phyloP scores from a whole-genome alignment of 306 rosid genomes.

The Cicer arietinum region DNA sequence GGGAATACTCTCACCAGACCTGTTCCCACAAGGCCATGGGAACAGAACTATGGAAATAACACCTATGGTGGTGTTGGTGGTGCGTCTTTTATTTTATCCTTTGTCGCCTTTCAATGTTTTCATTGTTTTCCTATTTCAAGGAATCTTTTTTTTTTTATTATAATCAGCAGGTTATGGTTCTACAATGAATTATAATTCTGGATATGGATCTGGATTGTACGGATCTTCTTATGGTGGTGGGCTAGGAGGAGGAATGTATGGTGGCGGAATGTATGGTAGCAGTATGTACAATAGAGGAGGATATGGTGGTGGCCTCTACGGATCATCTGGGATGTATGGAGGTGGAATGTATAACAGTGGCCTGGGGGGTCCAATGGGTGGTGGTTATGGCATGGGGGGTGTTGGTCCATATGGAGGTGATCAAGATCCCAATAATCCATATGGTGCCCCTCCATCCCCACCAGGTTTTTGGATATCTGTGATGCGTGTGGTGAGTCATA shows the following conservation, averaged over 20 bases:
- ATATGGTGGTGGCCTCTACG: conserved; percentile 72
- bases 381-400: conserved; percentile 93
- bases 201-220: conserved; percentile 68
- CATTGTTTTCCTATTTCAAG: conserved; percentile 26
- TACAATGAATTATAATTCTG: conserved; percentile 64
- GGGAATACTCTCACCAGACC: conserved; percentile 74
- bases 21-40: conserved; percentile 96
- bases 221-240: conserved; percentile 74
- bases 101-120: not conserved
- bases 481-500: conserved; percentile 79
- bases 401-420: conserved; percentile 91
- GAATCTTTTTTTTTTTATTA: not conserved
- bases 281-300: conserved; percentile 81
- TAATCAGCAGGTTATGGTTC: conserved; percentile 72
- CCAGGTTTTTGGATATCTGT: conserved; percentile 94
- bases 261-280: conserved; percentile 91
- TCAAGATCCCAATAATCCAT: conserved; percentile 95
- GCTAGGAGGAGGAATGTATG: conserved; percentile 66
- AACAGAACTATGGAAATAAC: conserved; percentile 72
- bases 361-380: conserved; percentile 79
- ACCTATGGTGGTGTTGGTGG: conserved; percentile 93
- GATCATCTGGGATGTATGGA: conserved; percentile 90
- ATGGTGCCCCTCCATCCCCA: conserved; percentile 85
- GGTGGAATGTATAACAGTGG: conserved; percentile 91
- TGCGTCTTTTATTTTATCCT: conserved; percentile 1